Evolutionary conservation across 2,329 filamentous ascomycete genomes (phyloP).

Genomic region (Hymenoscyphus albidus): DNA sequence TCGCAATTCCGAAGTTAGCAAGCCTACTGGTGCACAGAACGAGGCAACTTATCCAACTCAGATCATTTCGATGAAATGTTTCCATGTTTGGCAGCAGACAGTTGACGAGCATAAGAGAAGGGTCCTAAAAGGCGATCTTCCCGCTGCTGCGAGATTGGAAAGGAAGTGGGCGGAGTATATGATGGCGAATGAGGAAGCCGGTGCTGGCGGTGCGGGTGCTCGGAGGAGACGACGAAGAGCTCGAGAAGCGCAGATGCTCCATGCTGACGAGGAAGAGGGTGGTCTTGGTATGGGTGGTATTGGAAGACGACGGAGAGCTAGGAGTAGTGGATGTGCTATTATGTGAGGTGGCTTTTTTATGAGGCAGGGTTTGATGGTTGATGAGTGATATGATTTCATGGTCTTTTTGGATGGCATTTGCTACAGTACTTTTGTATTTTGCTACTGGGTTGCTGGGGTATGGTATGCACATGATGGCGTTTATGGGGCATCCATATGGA

Average conservation of each 20-base stretch:
- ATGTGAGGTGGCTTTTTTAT: conserved; percentile 51
- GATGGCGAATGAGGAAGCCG: conserved; percentile 84
- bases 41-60: conserved; percentile 60
- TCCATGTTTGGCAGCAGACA: conserved; percentile 92
- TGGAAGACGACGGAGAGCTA: conserved; percentile 54
- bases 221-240: conserved; percentile 72
- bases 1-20: conserved; percentile 72
- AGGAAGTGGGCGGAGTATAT: conserved; percentile 92
- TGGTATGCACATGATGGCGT: neutral
- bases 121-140: conserved; percentile 72
- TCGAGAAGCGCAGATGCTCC: conserved; percentile 74
- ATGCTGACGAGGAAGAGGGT: conserved; percentile 76
- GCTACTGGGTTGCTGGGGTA: neutral
- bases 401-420: neutral
- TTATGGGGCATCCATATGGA: neutral
- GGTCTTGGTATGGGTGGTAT: conserved; percentile 43
- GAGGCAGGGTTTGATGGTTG: neutral
- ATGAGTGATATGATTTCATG: neutral
- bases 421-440: neutral
- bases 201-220: conserved; percentile 59
- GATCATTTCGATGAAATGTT: conserved; percentile 84
- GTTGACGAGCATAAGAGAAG: conserved; percentile 91
- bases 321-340: conserved; percentile 59
- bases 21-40: conserved; percentile 36
- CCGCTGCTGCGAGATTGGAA: conserved; percentile 73